These are phyloP conservation scores for Aspergillus cristatus DNA, from an alignment of 495 filamentous ascomycete genomes.

Conservation along the genomic window DNA sequence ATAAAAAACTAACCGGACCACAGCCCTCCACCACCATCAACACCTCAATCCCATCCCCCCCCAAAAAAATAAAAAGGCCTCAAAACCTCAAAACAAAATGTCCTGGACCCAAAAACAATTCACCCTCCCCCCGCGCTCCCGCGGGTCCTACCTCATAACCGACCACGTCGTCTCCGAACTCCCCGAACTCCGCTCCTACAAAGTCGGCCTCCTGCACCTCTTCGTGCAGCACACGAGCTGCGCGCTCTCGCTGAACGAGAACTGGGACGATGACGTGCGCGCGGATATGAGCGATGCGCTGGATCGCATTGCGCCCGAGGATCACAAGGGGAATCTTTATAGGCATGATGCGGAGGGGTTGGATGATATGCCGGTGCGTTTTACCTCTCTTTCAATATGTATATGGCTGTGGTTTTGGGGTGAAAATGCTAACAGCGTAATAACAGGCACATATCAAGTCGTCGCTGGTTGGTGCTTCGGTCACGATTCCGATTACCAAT, in stretches of 20 bases:
- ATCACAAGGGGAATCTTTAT: slow-evolving; percentile 65
- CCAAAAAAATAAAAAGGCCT: not conserved
- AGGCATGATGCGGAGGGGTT: slow-evolving; percentile 79
- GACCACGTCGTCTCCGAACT: slow-evolving; percentile 55
- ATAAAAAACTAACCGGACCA: not conserved
- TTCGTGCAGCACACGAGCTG: slow-evolving; percentile 90
- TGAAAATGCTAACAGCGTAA: slow-evolving; percentile 1
- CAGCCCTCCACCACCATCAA: not conserved
- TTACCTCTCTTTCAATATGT: slow-evolving; percentile 3
- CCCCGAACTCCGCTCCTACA: slow-evolving; percentile 70
- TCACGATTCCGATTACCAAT: slow-evolving; percentile 82
- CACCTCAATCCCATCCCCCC: not conserved
- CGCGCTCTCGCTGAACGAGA: slow-evolving; percentile 85
- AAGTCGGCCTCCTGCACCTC: slow-evolving; percentile 76
- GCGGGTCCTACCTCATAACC: slow-evolving; percentile 88
- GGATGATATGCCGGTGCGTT: slow-evolving; percentile 77
- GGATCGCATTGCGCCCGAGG: slow-evolving; percentile 77
- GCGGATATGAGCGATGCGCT: slow-evolving; percentile 89
- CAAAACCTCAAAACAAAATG: slow-evolving; percentile 34
- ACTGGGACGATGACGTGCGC: slow-evolving; percentile 77
- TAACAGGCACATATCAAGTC: slow-evolving; percentile 81
- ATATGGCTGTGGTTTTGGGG: not conserved
- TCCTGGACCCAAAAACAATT: slow-evolving; percentile 75
- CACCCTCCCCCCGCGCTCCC: slow-evolving; percentile 58
- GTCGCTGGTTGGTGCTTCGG: slow-evolving; percentile 75